A percentile compares a stretch with the other conserved stretches of the same genome.
Conservation (phyloP, 306 rosid species). For the Albizia julibrissin region DNA sequence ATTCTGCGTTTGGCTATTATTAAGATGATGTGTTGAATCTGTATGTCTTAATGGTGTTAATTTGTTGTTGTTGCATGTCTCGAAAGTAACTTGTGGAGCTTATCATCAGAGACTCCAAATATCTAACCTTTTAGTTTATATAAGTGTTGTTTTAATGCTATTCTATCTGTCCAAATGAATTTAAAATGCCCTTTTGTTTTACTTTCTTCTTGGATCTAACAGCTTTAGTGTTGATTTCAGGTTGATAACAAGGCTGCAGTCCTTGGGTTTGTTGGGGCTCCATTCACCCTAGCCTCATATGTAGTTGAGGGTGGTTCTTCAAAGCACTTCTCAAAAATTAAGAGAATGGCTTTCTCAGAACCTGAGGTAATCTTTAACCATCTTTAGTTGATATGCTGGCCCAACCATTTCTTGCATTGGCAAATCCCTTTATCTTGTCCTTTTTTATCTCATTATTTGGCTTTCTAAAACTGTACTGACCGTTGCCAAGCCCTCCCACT, state of each 20-base stretch:
- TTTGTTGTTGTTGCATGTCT: neutral
- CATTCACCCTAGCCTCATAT: slow-evolving; percentile 92
- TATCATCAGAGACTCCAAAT: neutral
- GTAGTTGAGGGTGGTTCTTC: slow-evolving; percentile 99
- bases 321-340: slow-evolving; percentile 87
- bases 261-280: slow-evolving; percentile 97
- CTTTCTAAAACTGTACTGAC: neutral
- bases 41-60: neutral
- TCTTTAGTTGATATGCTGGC: slow-evolving; percentile 9
- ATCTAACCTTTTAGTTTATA: neutral
- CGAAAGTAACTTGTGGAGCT: neutral
- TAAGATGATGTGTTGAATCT: neutral
- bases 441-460: neutral
- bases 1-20: neutral
- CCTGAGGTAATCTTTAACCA: slow-evolving; percentile 49
- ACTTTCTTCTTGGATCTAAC: slow-evolving; percentile 23
- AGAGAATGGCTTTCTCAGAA: slow-evolving; percentile 85
- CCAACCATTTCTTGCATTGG: neutral
- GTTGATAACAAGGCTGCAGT: slow-evolving; percentile 89
- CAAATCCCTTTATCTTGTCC: neutral
- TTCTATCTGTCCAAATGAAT: neutral
- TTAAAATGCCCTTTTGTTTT: neutral
- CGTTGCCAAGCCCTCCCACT: neutral
- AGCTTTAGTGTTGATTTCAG: slow-evolving; percentile 46
- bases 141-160: neutral